phyloP scores from a whole-genome alignment of 257 asterid species.

The Plantago ovata region DNA sequence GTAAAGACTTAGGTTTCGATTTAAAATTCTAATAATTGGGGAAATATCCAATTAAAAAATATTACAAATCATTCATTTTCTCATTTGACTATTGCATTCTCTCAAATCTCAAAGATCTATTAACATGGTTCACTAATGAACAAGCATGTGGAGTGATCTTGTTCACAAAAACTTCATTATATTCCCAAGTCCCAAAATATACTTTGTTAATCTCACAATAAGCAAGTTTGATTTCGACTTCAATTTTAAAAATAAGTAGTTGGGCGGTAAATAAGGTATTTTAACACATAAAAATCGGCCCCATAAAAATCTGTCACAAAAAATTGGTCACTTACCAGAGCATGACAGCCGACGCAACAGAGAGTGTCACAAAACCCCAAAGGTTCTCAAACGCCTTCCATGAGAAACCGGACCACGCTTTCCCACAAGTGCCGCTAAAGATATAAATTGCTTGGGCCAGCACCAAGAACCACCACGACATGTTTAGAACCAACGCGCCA shows the following conservation, averaged over 20 bases:
- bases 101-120: too few species aligned
- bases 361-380: slow-evolving; percentile 47
- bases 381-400: slow-evolving; percentile 39
- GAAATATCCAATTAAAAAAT: too few species aligned
- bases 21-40: too few species aligned
- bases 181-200: neutral
- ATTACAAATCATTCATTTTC: too few species aligned
- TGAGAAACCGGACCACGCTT: slow-evolving; percentile 60
- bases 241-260: neutral
- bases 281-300: too few species aligned
- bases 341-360: slow-evolving; percentile 60
- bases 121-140: neutral
- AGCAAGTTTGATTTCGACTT: too few species aligned
- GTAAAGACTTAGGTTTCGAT: too few species aligned
- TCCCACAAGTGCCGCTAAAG: slow-evolving; percentile 44
- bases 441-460: slow-evolving; percentile 43
- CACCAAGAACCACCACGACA: slow-evolving; percentile 61
- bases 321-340: slow-evolving; percentile 33
- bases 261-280: too few species aligned
- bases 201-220: too few species aligned
- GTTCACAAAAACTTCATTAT: neutral
- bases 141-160: too few species aligned
- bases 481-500: slow-evolving; percentile 39
- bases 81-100: neutral
- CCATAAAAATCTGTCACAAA: too few species aligned